Evolutionary conservation across 768 basidiomycete genomes (phyloP).

Genomic region (Tremella mesenterica): DNA sequence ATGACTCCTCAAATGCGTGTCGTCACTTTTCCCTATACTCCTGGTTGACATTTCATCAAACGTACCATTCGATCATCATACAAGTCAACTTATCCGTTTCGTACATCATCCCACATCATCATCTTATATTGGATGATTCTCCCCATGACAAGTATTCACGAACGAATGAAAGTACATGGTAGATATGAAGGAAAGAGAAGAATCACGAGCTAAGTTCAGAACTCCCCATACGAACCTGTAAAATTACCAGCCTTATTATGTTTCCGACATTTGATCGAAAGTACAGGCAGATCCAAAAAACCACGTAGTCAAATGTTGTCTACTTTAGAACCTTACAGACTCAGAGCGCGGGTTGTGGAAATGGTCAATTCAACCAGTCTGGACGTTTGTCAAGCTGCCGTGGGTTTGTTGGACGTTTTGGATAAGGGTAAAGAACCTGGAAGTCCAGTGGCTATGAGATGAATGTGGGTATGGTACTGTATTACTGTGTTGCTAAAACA

Average conservation of each 20-base stretch:
- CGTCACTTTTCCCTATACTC: no score
- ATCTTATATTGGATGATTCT: no score
- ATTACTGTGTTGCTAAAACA: no score
- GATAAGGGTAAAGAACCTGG: constrained; percentile 16
- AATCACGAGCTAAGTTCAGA: no score
- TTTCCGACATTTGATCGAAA: constrained; percentile 29
- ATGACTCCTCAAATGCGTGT: neutral
- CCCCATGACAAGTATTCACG: no score
- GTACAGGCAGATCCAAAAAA: constrained; percentile 18
- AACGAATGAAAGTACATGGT: no score
- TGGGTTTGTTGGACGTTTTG: constrained; percentile 21
- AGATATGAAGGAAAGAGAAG: no score
- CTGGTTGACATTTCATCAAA: no score
- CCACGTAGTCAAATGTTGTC: constrained; percentile 31
- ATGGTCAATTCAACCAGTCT: constrained; percentile 10
- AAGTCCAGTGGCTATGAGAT: neutral
- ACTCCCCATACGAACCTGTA: constrained; percentile 15
- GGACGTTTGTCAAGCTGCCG: constrained; percentile 20
- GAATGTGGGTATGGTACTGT: no score
- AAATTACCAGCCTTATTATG: constrained; percentile 24
- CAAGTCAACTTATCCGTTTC: neutral
- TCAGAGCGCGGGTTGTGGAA: constrained; percentile 18
- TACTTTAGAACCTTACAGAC: constrained; percentile 31
- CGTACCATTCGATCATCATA: neutral
- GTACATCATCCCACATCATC: no score